These are phyloP conservation scores for Cladosporium sp. DNA, from an alignment of 2,329 filamentous ascomycete species.

Conservation along the genomic window DNA sequence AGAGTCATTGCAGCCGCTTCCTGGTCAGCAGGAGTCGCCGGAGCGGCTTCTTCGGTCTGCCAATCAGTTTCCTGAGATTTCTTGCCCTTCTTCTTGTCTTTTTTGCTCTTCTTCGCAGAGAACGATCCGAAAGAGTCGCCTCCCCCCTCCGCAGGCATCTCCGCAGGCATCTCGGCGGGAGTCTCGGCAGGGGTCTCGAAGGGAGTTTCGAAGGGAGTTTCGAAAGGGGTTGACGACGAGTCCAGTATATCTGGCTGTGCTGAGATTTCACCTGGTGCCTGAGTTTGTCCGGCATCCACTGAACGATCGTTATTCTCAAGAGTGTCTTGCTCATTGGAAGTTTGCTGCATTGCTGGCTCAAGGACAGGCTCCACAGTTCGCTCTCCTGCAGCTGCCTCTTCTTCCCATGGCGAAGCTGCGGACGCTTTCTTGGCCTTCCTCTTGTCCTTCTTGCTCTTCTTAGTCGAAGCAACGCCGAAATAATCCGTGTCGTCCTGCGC, in stretches of 20 bases:
- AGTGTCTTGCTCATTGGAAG: background rate
- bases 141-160: constrained; percentile 5
- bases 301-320: background rate
- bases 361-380: background rate
- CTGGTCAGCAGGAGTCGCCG: background rate
- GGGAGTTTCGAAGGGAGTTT: background rate
- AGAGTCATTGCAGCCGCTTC: background rate
- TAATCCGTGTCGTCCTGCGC: constrained; percentile 18
- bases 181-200: background rate
- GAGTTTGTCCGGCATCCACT: background rate
- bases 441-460: constrained; percentile 41
- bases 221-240: background rate
- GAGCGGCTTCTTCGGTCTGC: background rate
- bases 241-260: background rate
- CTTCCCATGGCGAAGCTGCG: background rate
- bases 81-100: constrained; percentile 40
- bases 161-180: constrained; percentile 12
- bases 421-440: constrained; percentile 32
- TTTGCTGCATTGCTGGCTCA: background rate
- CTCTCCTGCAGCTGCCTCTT: background rate
- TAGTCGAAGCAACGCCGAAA: constrained; percentile 20
- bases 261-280: background rate
- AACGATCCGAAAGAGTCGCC: constrained; percentile 20
- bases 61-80: background rate
- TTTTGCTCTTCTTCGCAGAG: constrained; percentile 35